These are phyloP conservation scores for Leccinellum albellum DNA, from an alignment of 768 basidiomycete genomes.

Conservation along the genomic window DNA sequence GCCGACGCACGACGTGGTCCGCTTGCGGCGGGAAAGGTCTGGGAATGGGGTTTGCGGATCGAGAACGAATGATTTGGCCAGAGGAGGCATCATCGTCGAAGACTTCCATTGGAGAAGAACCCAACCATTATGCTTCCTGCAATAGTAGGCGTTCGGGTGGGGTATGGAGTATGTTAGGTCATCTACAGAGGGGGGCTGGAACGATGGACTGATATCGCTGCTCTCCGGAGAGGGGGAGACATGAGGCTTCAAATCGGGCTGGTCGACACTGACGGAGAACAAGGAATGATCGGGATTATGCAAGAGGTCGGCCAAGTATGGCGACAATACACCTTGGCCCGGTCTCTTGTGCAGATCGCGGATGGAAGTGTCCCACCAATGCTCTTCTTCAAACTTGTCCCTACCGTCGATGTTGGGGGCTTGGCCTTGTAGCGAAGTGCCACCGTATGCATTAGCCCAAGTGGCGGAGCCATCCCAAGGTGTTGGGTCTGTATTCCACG, in stretches of 20 bases:
- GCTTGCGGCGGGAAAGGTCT: conserved; percentile 47
- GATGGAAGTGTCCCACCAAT: conserved; percentile 63
- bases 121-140: conserved; percentile 80
- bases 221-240: conserved; percentile 20
- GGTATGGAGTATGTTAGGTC: conserved; percentile 70
- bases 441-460: conserved; percentile 24
- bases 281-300: conserved; percentile 73
- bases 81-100: conserved; percentile 56
- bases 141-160: conserved; percentile 81
- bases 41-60: conserved; percentile 48
- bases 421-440: conserved; percentile 27
- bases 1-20: conserved; percentile 49
- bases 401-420: conserved; percentile 57
- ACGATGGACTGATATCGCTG: conserved; percentile 11
- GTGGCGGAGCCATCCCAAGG: conserved; percentile 24
- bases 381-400: conserved; percentile 53
- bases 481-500: conserved; percentile 20
- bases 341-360: conserved; percentile 51
- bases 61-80: conserved; percentile 51
- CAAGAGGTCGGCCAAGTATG: conserved; percentile 60
- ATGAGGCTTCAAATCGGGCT: conserved; percentile 30
- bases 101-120: conserved; percentile 69
- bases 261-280: conserved; percentile 51
- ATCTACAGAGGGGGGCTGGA: conserved; percentile 48
- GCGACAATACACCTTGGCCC: conserved; percentile 67